Conservation (phyloP, 352 stramenopile species). For the Sclerospora graminicola region DNA sequence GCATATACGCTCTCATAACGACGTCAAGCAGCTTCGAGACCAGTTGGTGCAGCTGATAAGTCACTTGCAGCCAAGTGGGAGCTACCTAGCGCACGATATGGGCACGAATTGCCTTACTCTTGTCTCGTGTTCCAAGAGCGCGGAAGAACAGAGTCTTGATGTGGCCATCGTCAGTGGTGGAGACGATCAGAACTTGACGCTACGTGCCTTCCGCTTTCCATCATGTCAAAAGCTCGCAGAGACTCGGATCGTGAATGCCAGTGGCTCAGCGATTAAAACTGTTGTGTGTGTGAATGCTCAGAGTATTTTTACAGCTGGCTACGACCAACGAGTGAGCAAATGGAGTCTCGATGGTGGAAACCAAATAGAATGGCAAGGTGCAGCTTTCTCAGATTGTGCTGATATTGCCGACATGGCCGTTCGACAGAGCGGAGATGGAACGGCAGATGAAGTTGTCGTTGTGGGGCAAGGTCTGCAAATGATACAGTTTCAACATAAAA, state of each 20-base stretch:
- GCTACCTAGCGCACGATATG: conserved; percentile 79
- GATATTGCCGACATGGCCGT: conserved; percentile 67
- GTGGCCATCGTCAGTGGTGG: conserved; percentile 69
- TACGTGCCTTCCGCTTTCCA: conserved; percentile 29
- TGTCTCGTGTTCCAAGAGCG: conserved; percentile 11
- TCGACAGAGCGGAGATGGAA: conserved; percentile 1
- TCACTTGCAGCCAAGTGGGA: conserved; percentile 24
- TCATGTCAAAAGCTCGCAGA: conserved; percentile 26
- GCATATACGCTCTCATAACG: conserved; percentile 8
- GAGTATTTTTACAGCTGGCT: conserved; percentile 53
- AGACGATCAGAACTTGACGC: conserved; percentile 64
- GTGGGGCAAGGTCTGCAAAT: conserved; percentile 75
- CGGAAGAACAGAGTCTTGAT: conserved; percentile 8
- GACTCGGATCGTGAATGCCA: conserved; percentile 43
- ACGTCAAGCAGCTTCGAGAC: conserved; percentile 2
- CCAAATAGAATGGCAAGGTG: conserved; percentile 39
- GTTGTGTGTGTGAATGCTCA: conserved; percentile 28
- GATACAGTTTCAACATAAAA: conserved; percentile 29
- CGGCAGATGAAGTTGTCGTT: conserved; percentile 33
- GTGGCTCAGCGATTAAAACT: conserved; percentile 74
- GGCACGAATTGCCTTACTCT: conserved; percentile 59
- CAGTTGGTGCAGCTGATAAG: conserved; percentile 21
- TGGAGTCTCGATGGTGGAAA: conserved; percentile 25
- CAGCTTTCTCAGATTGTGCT: conserved; percentile 65
- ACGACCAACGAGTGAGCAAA: conserved; percentile 78